Conservation (phyloP, 495 filamentous ascomycete species). For the Xylaria venustula region DNA sequence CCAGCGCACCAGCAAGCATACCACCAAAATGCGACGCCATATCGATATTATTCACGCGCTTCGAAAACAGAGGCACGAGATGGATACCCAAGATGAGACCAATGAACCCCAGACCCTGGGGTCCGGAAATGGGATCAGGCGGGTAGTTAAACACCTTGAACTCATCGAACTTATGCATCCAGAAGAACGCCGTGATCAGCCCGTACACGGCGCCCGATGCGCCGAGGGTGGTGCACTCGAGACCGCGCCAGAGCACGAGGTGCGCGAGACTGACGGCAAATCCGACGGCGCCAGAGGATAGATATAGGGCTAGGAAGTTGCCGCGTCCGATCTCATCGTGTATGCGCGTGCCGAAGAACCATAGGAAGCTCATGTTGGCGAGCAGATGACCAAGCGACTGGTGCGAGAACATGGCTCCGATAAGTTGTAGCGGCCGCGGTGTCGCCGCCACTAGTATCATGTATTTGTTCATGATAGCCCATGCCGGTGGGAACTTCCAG, state of each 20-base stretch:
- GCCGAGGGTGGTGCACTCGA: conserved; percentile 55
- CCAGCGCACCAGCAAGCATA: conserved; percentile 49
- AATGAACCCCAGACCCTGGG: conserved; percentile 51
- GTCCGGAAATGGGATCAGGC: conserved; percentile 47
- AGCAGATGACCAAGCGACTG: conserved; percentile 63
- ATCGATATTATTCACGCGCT: conserved; percentile 48
- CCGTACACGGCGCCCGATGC: conserved; percentile 73
- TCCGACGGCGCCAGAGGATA: conserved; percentile 64
- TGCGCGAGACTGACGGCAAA: conserved; percentile 61
- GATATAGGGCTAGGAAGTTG: conserved; percentile 76
- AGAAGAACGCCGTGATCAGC: conserved; percentile 65
- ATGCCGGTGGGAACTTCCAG: conserved; percentile 70
- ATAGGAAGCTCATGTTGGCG: conserved; percentile 65
- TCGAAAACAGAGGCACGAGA: conserved; percentile 39
- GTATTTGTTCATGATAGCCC: conserved; percentile 73
- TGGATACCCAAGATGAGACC: conserved; percentile 47
- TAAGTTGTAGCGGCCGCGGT: conserved; percentile 60
- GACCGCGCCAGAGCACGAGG: conserved; percentile 49
- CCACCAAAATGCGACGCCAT: conserved; percentile 74
- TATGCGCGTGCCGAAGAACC: conserved; percentile 52
- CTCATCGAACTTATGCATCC: conserved; percentile 56
- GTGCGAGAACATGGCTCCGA: conserved; percentile 80
- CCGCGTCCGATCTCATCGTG: conserved; percentile 88
- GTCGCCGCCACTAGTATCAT: conserved; percentile 71
- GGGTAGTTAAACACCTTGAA: conserved; percentile 53